Evolutionary conservation across 1,284 basidiomycete species (phyloP).

Genomic region (Somion occarium): DNA sequence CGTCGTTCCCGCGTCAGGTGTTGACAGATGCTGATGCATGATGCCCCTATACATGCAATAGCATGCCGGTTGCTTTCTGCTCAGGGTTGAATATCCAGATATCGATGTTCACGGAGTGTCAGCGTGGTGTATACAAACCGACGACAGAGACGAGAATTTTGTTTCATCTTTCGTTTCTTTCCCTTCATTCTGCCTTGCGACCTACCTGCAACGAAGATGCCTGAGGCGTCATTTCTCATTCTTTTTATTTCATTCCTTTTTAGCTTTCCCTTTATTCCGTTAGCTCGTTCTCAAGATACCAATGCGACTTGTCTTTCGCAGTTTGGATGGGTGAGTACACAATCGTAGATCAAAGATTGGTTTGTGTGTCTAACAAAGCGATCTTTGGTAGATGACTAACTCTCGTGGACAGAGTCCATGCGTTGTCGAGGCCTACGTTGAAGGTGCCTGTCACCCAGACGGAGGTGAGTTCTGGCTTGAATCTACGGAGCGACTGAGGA

Average conservation of each 20-base stretch:
- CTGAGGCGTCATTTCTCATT: not conserved
- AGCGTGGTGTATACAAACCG: not conserved
- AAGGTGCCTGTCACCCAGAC: constrained; percentile 1
- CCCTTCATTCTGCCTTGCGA: not conserved
- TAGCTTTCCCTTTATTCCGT: constrained; percentile 2
- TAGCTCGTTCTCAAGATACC: not conserved
- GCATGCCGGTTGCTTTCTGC: not conserved
- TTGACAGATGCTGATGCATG: not conserved
- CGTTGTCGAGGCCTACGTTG: constrained; percentile 2
- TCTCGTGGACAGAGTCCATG: constrained; percentile 5
- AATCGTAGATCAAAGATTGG: not conserved
- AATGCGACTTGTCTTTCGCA: not conserved
- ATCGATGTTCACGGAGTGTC: not conserved
- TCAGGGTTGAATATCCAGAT: not conserved
- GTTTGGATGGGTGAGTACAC: constrained; percentile 1
- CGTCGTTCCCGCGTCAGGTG: not conserved
- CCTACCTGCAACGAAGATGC: not conserved
- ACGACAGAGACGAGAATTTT: not conserved
- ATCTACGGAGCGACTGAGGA: not conserved
- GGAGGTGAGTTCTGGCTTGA: not conserved
- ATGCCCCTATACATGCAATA: not conserved
- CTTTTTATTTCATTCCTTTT: not conserved
- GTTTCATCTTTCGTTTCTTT: not conserved
- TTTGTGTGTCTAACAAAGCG: not conserved
- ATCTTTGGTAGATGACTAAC: not conserved